Conservation (phyloP, 78 protist species). For the Acrasis kona region DNA sequence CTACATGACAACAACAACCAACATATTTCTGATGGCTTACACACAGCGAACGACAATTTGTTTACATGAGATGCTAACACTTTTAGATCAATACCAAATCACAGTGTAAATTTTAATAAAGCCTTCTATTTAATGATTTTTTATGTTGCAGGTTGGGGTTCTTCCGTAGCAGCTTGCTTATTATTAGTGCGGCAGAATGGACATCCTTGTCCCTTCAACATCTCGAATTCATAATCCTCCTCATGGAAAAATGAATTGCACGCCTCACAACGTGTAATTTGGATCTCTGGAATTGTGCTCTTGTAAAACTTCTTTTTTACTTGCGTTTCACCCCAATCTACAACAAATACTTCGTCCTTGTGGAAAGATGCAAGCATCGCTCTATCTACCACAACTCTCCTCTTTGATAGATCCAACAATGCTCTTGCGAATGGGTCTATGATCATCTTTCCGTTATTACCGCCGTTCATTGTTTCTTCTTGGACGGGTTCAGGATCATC, state of each 20-base stretch:
- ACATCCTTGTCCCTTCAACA: constrained; percentile 9
- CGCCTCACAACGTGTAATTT: constrained; percentile 13
- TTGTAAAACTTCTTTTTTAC: constrained; percentile 10
- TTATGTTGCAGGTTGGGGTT: no score
- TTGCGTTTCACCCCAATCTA: neutral
- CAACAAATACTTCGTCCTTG: constrained; percentile 16
- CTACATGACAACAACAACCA: no score
- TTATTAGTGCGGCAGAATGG: constrained; percentile 33
- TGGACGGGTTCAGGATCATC: neutral
- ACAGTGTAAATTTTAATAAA: no score
- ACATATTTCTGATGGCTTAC: no score
- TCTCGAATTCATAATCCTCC: constrained; percentile 35
- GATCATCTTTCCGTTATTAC: neutral
- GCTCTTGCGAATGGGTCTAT: constrained; percentile 10
- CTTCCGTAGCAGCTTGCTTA: no score
- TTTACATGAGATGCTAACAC: no score
- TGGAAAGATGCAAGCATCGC: neutral
- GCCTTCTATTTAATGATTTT: no score
- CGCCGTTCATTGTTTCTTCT: neutral
- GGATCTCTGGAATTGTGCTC: constrained; percentile 29
- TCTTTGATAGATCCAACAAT: neutral
- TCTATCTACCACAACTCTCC: neutral
- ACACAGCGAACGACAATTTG: no score
- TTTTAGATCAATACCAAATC: no score
- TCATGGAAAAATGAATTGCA: constrained; percentile 50